phyloP scores from a whole-genome alignment of 1,284 basidiomycete species.

The Meira nashicola region DNA sequence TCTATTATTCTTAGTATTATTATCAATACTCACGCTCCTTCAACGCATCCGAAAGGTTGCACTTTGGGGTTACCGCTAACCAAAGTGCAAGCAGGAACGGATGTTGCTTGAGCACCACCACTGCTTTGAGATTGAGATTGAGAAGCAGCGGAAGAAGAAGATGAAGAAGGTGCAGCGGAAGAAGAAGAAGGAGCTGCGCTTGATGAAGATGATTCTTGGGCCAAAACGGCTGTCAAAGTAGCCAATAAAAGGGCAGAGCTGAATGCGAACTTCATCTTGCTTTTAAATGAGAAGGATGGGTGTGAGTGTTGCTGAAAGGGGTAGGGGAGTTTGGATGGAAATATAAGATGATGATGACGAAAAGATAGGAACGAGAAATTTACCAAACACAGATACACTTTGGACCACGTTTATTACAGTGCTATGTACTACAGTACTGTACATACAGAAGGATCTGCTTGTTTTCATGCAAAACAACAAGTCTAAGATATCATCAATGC shows the following conservation, averaged over 20 bases:
- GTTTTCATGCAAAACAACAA: too few species aligned
- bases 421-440: too few species aligned
- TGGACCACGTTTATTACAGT: too few species aligned
- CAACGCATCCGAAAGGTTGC: conserved; percentile 7
- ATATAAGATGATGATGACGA: too few species aligned
- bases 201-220: conserved; percentile 3
- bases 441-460: too few species aligned
- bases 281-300: background rate
- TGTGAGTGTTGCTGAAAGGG: too few species aligned
- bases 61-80: conserved; percentile 9
- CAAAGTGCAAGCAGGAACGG: conserved; percentile 6
- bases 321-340: too few species aligned
- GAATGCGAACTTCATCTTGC: conserved; percentile 16
- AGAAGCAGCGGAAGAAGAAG: conserved; percentile 10
- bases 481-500: too few species aligned
- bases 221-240: conserved; percentile 1
- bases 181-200: background rate
- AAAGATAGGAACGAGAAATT: too few species aligned
- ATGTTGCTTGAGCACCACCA: conserved; percentile 2
- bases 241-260: conserved; percentile 8
- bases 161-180: background rate
- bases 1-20: background rate
- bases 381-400: too few species aligned
- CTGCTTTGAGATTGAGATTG: background rate
- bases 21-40: conserved; percentile 5